phyloP scores from a whole-genome alignment of 495 filamentous ascomycete genomes.

The Aspergillus kassunensis region DNA sequence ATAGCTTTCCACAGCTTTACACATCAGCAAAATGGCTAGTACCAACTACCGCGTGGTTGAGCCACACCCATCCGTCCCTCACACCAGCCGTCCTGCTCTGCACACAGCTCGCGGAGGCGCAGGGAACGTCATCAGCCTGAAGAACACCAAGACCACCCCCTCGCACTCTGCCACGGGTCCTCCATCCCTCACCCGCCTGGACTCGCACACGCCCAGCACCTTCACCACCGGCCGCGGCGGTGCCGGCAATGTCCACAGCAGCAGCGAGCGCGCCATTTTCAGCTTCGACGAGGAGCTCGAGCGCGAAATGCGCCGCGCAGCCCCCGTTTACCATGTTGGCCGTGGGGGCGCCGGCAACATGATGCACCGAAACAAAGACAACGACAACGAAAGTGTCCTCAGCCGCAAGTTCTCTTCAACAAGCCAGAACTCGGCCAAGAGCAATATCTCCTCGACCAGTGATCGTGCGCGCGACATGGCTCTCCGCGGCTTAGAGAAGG shows the following conservation, averaged over 20 bases:
- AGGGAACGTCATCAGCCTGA: conserved; percentile 73
- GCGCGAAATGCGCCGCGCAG: conserved; percentile 58
- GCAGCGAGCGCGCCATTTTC: conserved; percentile 67
- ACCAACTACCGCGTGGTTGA: conserved; percentile 68
- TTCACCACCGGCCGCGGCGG: conserved; percentile 85
- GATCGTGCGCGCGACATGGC: conserved; percentile 41
- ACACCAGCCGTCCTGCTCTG: conserved; percentile 54
- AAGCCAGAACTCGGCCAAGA: conserved; percentile 37
- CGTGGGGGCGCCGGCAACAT: conserved; percentile 87
- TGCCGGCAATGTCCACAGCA: conserved; percentile 77
- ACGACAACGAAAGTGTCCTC: conserved; percentile 30
- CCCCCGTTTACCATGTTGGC: conserved; percentile 75
- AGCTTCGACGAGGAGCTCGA: conserved; percentile 90
- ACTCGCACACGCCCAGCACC: conserved; percentile 38
- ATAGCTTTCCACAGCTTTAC: conserved; percentile 2
- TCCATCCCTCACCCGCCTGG: conserved; percentile 44
- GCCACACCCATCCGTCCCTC: conserved; percentile 69
- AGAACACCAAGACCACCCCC: conserved; percentile 57
- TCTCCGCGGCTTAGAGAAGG: conserved; percentile 39
- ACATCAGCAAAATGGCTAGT: conserved; percentile 13
- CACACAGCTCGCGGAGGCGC: conserved; percentile 84
- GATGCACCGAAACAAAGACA: conserved; percentile 41
- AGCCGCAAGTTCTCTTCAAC: conserved; percentile 39
- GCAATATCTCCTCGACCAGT: conserved; percentile 36
- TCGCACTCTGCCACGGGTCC: conserved; percentile 50